A percentile compares a stretch with the other conserved stretches of the same genome.
These are phyloP conservation scores for Aspergillus oerlinghausenensis DNA, from an alignment of 2,329 filamentous ascomycete species.

Conservation along the genomic window DNA sequence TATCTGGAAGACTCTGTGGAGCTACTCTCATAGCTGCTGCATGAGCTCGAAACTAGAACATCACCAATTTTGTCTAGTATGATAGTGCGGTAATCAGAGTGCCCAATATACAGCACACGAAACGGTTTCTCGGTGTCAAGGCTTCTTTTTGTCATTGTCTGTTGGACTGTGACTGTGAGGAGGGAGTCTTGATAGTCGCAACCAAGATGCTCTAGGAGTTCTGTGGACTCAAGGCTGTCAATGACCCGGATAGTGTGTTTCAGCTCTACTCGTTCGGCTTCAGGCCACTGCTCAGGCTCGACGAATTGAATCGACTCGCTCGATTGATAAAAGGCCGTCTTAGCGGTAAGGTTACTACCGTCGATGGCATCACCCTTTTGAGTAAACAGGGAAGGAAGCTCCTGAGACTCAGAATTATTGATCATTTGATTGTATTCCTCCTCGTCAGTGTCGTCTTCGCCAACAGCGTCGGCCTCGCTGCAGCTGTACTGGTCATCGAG, in stretches of 20 bases:
- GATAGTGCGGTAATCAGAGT: conserved; percentile 34
- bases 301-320: conserved; percentile 39
- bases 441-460: conserved; percentile 26
- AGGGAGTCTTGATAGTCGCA: conserved; percentile 25
- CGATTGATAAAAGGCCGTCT: conserved; percentile 28
- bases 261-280: conserved; percentile 36
- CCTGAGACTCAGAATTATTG: conserved; percentile 25
- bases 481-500: conserved; percentile 36
- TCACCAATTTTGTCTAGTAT: conserved; percentile 47
- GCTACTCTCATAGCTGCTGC: conserved; percentile 27
- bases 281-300: conserved; percentile 39
- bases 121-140: conserved; percentile 41
- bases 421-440: conserved; percentile 25
- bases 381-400: conserved; percentile 27
- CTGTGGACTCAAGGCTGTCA: conserved; percentile 24
- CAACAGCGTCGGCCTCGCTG: conserved; percentile 32
- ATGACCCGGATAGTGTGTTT: conserved; percentile 41
- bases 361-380: conserved; percentile 25
- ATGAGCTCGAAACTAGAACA: conserved; percentile 41
- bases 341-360: conserved; percentile 33
- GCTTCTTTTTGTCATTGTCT: conserved; percentile 39
- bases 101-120: conserved; percentile 41
- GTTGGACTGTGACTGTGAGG: conserved; percentile 39
- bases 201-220: conserved; percentile 26
- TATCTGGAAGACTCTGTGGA: conserved; percentile 42